Evolutionary conservation across 108 stramenopile genomes (phyloP).

Genomic region (Hondaea fermentalgiana): DNA sequence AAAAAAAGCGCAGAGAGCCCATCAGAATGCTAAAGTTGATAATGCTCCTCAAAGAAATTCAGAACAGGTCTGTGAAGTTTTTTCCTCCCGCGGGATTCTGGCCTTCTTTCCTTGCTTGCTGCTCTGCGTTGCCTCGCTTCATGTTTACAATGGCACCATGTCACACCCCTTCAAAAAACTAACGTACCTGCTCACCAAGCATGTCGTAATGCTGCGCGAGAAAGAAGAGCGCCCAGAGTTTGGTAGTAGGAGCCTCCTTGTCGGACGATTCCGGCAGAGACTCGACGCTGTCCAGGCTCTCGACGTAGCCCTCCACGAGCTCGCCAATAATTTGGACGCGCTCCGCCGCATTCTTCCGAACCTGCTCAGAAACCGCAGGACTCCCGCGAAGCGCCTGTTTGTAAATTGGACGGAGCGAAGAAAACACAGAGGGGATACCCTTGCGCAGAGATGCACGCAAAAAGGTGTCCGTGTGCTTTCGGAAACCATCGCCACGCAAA

Average conservation of each 20-base stretch:
- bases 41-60: not conserved
- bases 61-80: conserved; percentile 16
- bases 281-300: conserved; percentile 50
- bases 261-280: conserved; percentile 25
- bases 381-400: not conserved
- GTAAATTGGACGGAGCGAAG: conserved; percentile 63
- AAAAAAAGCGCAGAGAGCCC: not conserved
- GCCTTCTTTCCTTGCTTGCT: too few species aligned
- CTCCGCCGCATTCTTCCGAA: conserved; percentile 57
- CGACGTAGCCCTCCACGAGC: conserved; percentile 60
- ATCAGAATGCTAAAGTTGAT: conserved; percentile 6
- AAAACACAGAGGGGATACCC: conserved; percentile 76
- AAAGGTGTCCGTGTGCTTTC: conserved; percentile 50
- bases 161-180: not conserved
- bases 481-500: conserved; percentile 51
- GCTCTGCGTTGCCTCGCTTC: too few species aligned
- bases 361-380: conserved; percentile 54
- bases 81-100: not conserved
- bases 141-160: too few species aligned
- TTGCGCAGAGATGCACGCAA: conserved; percentile 62
- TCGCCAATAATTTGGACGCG: conserved; percentile 49
- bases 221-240: conserved; percentile 76
- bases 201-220: conserved; percentile 67
- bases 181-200: conserved; percentile 42
- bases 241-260: conserved; percentile 58